phyloP scores from a whole-genome alignment of 768 basidiomycete species.

The Phylloporus rhodoxanthus region DNA sequence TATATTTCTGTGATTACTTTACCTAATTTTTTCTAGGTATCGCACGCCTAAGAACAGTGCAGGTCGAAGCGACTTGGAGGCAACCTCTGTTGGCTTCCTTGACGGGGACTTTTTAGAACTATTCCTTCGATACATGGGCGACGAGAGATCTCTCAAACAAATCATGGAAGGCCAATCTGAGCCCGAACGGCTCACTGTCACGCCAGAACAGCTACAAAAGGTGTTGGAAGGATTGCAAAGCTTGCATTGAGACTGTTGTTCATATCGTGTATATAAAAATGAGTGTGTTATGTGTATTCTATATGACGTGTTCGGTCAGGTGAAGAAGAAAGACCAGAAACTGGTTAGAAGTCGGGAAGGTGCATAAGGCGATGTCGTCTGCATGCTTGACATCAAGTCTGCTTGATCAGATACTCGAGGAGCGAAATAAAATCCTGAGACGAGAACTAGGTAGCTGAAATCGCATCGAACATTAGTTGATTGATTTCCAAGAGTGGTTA shows the following conservation, averaged over 20 bases:
- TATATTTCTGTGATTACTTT: neutral
- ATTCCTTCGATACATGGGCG: slow-evolving; percentile 42
- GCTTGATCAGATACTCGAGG: slow-evolving; percentile 37
- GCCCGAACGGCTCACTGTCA: slow-evolving; percentile 50
- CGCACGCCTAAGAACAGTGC: slow-evolving; percentile 57
- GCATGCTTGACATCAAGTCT: slow-evolving; percentile 5
- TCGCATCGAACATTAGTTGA: neutral
- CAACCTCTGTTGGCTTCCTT: slow-evolving; percentile 66
- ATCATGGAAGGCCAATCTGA: slow-evolving; percentile 54
- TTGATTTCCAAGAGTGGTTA: neutral
- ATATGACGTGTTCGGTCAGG: slow-evolving; percentile 2
- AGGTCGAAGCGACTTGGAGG: slow-evolving; percentile 54
- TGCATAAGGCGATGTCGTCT: slow-evolving; percentile 3
- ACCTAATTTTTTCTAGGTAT: slow-evolving; percentile 41
- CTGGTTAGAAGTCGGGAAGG: slow-evolving; percentile 7
- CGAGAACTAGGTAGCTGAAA: slow-evolving; percentile 81
- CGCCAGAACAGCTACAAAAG: slow-evolving; percentile 33
- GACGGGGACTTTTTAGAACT: slow-evolving; percentile 83
- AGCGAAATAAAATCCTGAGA: slow-evolving; percentile 90
- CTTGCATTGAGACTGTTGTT: slow-evolving; percentile 40
- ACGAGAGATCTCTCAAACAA: slow-evolving; percentile 39
- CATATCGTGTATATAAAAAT: slow-evolving; percentile 12
- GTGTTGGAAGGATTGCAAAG: slow-evolving; percentile 48
- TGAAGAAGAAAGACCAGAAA: slow-evolving; percentile 7
- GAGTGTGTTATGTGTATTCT: slow-evolving; percentile 15